Evolutionary conservation across 2,329 filamentous ascomycete species (phyloP).

Genomic region (Xenosphaeropsis pyriputrescens): DNA sequence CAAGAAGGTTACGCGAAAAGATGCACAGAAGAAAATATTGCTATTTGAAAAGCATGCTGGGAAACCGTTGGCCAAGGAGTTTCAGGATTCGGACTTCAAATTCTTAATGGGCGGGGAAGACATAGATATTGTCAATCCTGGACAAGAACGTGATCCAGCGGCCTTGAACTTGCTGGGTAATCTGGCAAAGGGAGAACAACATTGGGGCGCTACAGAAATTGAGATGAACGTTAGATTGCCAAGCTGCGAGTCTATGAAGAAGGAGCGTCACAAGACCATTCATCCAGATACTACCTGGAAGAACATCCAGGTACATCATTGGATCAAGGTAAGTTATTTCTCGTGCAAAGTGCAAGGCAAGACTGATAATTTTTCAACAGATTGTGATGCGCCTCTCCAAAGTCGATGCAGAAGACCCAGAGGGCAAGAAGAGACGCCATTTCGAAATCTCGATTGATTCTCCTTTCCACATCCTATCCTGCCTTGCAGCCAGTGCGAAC

Average conservation of each 20-base stretch:
- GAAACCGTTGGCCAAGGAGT: constrained; percentile 44
- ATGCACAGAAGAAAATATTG: constrained; percentile 50
- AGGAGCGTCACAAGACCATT: constrained; percentile 40
- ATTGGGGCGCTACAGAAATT: constrained; percentile 56
- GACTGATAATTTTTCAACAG: constrained; percentile 20
- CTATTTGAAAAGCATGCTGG: constrained; percentile 60
- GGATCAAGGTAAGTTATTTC: constrained; percentile 50
- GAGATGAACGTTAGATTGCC: constrained; percentile 62
- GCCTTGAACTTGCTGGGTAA: constrained; percentile 51
- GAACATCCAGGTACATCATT: constrained; percentile 62
- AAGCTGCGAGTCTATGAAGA: constrained; percentile 53
- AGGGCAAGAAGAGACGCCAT: constrained; percentile 43
- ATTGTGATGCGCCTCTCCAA: constrained; percentile 64
- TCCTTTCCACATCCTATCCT: constrained; percentile 61
- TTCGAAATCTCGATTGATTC: constrained; percentile 71
- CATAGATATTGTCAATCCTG: constrained; percentile 5
- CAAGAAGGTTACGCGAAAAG: constrained; percentile 52
- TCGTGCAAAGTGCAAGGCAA: background rate
- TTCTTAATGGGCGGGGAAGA: constrained; percentile 49
- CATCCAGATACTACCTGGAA: constrained; percentile 63
- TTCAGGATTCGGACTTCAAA: constrained; percentile 49
- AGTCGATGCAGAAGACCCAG: constrained; percentile 45
- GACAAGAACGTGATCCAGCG: constrained; percentile 5
- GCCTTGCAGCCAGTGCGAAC: constrained; percentile 56
- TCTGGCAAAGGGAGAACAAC: constrained; percentile 35